Conservation (phyloP, 1,284 basidiomycete genomes). For the Heterobasidion annosum region DNA sequence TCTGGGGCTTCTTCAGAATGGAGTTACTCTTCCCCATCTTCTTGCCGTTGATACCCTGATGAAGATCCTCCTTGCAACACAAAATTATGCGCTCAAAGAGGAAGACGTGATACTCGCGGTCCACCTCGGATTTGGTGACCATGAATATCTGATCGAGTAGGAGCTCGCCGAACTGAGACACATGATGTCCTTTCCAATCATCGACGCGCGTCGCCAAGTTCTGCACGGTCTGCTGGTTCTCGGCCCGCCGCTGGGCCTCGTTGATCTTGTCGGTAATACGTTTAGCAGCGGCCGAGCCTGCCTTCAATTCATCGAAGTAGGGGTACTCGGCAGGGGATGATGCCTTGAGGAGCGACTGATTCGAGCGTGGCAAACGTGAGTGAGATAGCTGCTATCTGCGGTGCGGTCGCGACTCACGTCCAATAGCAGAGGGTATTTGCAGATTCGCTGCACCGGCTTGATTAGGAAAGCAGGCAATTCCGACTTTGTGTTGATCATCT, state of each 20-base stretch:
- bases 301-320: slow-evolving; percentile 75
- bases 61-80: slow-evolving; percentile 86
- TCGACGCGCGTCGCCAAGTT: slow-evolving; percentile 88
- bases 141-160: slow-evolving; percentile 92
- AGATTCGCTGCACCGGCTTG: slow-evolving; percentile 75
- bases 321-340: slow-evolving; percentile 58
- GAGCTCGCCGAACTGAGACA: slow-evolving; percentile 89
- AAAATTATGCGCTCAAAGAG: slow-evolving; percentile 98
- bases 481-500: slow-evolving; percentile 73
- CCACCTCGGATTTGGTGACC: slow-evolving; percentile 94
- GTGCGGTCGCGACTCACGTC: slow-evolving; percentile 30
- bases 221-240: slow-evolving; percentile 83
- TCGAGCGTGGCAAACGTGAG: slow-evolving; percentile 12
- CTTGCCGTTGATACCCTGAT: slow-evolving; percentile 33
- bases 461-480: slow-evolving; percentile 85
- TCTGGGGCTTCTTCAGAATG: slow-evolving; percentile 63
- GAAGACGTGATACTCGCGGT: slow-evolving; percentile 98
- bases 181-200: slow-evolving; percentile 98
- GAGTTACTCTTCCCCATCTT: slow-evolving; percentile 68
- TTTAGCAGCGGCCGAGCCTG: slow-evolving; percentile 81
- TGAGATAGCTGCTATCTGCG: slow-evolving; percentile 4
- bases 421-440: slow-evolving; percentile 66
- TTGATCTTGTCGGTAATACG: slow-evolving; percentile 95
- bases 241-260: slow-evolving; percentile 84
- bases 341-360: slow-evolving; percentile 72